Evolutionary conservation across 257 asterid genomes (phyloP), one percentile per base, ranked within the genome.

Genomic region (Ehretia macrophylla): DNA sequence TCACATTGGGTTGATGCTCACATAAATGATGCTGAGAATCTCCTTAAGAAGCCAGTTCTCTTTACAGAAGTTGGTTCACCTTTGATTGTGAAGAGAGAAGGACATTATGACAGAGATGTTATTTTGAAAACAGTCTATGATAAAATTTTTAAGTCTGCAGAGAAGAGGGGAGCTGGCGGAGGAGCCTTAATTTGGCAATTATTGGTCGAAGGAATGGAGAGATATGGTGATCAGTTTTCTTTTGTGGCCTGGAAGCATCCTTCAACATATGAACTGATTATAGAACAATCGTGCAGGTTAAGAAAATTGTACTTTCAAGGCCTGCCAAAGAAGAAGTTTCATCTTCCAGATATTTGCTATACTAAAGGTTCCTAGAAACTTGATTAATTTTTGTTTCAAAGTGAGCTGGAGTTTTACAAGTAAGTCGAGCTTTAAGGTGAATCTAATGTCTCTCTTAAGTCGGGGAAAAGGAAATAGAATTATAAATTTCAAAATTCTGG

Each of bases 21-120:
- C 65, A 75, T 70, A 59, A 58, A 8, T 10, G 76, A 75, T 54
- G 60, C 69, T n/a, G 70, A 69, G 22, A 66, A 48, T 17, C 56
- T 66, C 1, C 63, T 75, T 10, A 71, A 71, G 59, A 75, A 71
- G 63, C 81, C 81, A 0, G 72, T 75, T 64, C 74, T 75, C 1
- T 75, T 75, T 48, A 71, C 81, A 21, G 81, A 75, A 71, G 69
- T 75, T 18, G 76, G 80, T 32, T 56, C 66, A 11, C 72, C 69
- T 22, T 60, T 53, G 10, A 40, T 60, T 37, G 47, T 32, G 19
- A 59, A 69, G 16, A 58, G 53, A 17, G 47, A 52, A 9, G 73
- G 58, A 51, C 50, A 51, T 48, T 32, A 60, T 55, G 64, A 75
- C 12, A 62, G 67, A 53, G 67, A 75, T 49, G 51, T 37, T 53